A percentile compares a stretch with the other conserved stretches of the same genome.
Conservation (phyloP, 2,329 filamentous ascomycete genomes). For the Colletotrichum sublineola region DNA sequence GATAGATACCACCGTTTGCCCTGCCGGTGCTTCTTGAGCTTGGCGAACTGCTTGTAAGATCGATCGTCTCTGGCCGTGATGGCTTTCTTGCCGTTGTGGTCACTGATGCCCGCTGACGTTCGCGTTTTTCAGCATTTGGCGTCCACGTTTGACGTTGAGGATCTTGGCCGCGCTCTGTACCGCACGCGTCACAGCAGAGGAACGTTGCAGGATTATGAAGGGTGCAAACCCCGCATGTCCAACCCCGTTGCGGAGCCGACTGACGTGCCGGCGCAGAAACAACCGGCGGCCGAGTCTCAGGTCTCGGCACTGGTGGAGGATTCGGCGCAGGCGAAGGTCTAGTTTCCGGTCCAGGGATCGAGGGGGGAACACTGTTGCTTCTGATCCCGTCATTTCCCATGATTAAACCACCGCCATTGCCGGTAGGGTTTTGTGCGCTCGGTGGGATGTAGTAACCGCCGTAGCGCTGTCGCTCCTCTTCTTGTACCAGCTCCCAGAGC, state of each 20-base stretch:
- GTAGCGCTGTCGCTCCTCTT: conserved; percentile 74
- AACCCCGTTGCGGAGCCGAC: conserved; percentile 49
- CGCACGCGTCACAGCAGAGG: conserved; percentile 70
- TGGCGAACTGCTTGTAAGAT: conserved; percentile 53
- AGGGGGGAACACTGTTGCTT: conserved; percentile 33
- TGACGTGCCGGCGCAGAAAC: conserved; percentile 11
- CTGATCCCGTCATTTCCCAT: conserved; percentile 42
- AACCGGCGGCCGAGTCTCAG: conserved; percentile 27
- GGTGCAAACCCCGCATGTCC: conserved; percentile 70
- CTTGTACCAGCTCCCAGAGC: conserved; percentile 86
- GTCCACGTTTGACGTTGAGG: conserved; percentile 43
- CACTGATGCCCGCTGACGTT: conserved; percentile 43
- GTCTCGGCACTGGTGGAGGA: conserved; percentile 43
- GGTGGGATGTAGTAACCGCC: conserved; percentile 66
- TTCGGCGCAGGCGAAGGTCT: conserved; percentile 43
- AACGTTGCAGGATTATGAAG: conserved; percentile 66
- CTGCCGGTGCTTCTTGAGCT: conserved; percentile 34
- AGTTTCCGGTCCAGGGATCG: conserved; percentile 25
- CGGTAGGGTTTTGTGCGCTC: conserved; percentile 65
- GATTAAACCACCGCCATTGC: conserved; percentile 55
- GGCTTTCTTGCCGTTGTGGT: conserved; percentile 17
- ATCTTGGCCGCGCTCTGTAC: conserved; percentile 45
- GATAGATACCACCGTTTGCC: conserved; percentile 28
- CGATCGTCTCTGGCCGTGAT: conserved; percentile 44
- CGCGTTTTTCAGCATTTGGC: conserved; percentile 44